Percentiles rank a stretch among this genome's conserved stretches.
Conservation (phyloP, 2,329 filamentous ascomycete genomes). For the Alternaria incomplexa region DNA sequence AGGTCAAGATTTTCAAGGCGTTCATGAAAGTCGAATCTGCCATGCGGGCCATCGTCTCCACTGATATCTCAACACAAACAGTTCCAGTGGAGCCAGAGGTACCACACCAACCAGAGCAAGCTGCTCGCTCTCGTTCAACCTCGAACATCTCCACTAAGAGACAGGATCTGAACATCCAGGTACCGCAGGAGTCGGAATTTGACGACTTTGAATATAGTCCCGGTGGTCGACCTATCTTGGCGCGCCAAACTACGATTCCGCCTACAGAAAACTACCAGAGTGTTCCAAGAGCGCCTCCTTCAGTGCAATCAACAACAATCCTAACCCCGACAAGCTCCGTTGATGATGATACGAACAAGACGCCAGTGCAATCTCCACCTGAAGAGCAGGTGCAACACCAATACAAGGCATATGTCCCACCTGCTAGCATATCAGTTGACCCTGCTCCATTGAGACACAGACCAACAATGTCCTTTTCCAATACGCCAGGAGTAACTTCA, state of each 20-base stretch:
- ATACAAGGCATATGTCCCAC: conserved; percentile 46
- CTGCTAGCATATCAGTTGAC: conserved; percentile 15
- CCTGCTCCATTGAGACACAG: conserved; percentile 24
- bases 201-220: conserved; percentile 56
- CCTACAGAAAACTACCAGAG: conserved; percentile 14
- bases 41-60: conserved; percentile 53
- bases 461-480: conserved; percentile 31
- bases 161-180: conserved; percentile 26
- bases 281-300: conserved; percentile 23
- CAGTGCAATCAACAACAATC: conserved; percentile 37
- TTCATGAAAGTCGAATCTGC: conserved; percentile 51
- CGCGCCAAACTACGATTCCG: conserved; percentile 23
- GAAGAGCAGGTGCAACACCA: conserved; percentile 30
- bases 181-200: conserved; percentile 13
- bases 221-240: conserved; percentile 58
- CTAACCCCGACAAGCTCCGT: conserved; percentile 46
- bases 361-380: conserved; percentile 39
- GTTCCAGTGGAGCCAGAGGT: conserved; percentile 5
- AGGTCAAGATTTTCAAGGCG: conserved; percentile 59
- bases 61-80: conserved; percentile 33
- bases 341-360: conserved; percentile 39
- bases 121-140: background rate
- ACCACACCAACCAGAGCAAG: conserved; percentile 3
- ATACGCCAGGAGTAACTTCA: conserved; percentile 10
- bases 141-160: conserved; percentile 13